These are phyloP conservation scores for Ceratocystis harringtonii DNA, from an alignment of 2,329 filamentous ascomycete genomes.

Conservation along the genomic window DNA sequence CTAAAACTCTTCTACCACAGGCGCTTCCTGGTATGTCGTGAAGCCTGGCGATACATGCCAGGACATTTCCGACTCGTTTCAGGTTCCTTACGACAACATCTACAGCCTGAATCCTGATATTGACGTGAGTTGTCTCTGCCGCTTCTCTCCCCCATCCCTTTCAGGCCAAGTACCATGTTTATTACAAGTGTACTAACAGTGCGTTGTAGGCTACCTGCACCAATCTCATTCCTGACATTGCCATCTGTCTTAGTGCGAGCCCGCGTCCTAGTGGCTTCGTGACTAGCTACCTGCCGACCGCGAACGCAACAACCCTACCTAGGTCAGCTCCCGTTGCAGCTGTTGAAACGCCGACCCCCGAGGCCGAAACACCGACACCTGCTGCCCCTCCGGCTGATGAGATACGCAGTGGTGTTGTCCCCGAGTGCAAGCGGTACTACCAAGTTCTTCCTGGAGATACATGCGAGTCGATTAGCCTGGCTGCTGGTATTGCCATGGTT, in stretches of 20 bases:
- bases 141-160: too few relatives aligned
- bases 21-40: constrained; percentile 14
- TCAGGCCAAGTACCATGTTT: neutral
- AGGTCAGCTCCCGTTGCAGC: neutral
- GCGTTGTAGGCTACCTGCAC: constrained; percentile 5
- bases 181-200: neutral
- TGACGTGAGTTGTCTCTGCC: constrained; percentile 1
- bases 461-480: neutral
- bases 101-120: constrained; percentile 11
- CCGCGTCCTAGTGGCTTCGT: neutral
- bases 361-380: neutral
- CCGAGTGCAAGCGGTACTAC: constrained; percentile 9
- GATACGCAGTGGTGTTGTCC: neutral
- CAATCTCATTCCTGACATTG: constrained; percentile 13
- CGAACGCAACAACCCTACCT: neutral
- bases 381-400: constrained; percentile 3
- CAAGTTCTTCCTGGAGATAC: constrained; percentile 7
- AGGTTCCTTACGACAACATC: constrained; percentile 5
- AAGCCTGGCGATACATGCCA: constrained; percentile 14
- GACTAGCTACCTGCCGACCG: neutral
- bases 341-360: neutral
- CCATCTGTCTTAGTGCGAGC: constrained; percentile 4
- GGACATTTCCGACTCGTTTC: constrained; percentile 1
- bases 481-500: neutral
- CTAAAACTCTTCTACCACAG: neutral